Percentiles rank a stretch among this genome's conserved stretches.
phyloP scores from a whole-genome alignment of 1,139 yeast species.

The Sugiyamaella neomexicana region DNA sequence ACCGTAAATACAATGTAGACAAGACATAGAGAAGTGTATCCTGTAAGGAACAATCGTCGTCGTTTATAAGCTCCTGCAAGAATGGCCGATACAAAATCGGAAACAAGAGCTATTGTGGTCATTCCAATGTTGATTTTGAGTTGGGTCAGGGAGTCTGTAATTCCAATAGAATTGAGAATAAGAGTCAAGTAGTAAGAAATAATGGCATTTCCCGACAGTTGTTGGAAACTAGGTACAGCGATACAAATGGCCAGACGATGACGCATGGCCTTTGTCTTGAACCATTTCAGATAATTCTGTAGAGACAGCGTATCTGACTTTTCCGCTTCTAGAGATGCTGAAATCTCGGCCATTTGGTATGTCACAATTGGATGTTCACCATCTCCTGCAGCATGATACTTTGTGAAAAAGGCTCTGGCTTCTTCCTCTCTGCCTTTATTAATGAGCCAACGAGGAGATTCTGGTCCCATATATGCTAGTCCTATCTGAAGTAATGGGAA shows the following conservation, averaged over 20 bases:
- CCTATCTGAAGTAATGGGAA: constrained; percentile 48
- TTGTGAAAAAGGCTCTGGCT: constrained; percentile 44
- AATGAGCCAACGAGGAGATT: constrained; percentile 66
- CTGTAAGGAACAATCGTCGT: constrained; percentile 36
- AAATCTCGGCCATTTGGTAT: constrained; percentile 22
- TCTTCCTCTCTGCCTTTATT: constrained; percentile 47
- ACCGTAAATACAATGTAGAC: constrained; percentile 30
- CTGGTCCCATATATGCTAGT: constrained; percentile 63
- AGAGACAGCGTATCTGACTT: constrained; percentile 11
- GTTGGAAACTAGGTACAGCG: constrained; percentile 23
- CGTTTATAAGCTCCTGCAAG: constrained; percentile 37
- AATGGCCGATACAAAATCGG: constrained; percentile 24
- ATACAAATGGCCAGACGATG: constrained; percentile 18
- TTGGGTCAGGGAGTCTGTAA: constrained; percentile 22
- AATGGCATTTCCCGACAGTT: constrained; percentile 22
- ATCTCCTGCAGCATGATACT: constrained; percentile 33
- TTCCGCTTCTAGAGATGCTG: constrained; percentile 21
- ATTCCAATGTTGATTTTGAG: constrained; percentile 24
- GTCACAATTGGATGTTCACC: constrained; percentile 20
- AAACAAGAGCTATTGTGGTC: constrained; percentile 17
- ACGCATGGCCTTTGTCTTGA: constrained; percentile 20
- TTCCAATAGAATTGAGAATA: constrained; percentile 25
- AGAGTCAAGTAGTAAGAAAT: constrained; percentile 26
- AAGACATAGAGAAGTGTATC: constrained; percentile 34
- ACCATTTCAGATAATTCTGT: constrained; percentile 35